A percentile compares a stretch with the other conserved stretches of the same genome.
Evolutionary conservation across 2,329 filamentous ascomycete genomes (phyloP).

Genomic region (Apiospora pterosperma): DNA sequence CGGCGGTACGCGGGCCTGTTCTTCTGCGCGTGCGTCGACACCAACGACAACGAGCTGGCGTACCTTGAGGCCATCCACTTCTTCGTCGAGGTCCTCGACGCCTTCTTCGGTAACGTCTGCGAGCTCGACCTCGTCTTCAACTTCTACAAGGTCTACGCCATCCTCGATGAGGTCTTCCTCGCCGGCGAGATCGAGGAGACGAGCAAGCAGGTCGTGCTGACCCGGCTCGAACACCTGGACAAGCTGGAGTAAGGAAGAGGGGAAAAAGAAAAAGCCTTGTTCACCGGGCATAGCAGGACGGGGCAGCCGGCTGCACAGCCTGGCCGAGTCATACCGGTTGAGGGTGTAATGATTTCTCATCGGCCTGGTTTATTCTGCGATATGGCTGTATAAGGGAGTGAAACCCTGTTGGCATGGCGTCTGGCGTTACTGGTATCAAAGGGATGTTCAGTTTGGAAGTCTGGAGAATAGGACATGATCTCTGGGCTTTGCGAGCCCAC

Average conservation of each 20-base stretch:
- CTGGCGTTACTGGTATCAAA: neutral
- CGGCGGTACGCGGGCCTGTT: slow-evolving; percentile 95
- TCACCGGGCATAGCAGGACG: neutral
- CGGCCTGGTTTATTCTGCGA: neutral
- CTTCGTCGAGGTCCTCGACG: slow-evolving; percentile 97
- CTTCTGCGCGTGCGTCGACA: slow-evolving; percentile 99
- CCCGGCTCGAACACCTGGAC: slow-evolving; percentile 89
- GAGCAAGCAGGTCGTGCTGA: slow-evolving; percentile 95
- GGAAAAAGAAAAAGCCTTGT: neutral
- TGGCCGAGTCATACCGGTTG: neutral
- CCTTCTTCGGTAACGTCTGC: slow-evolving; percentile 98
- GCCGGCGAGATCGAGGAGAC: slow-evolving; percentile 99
- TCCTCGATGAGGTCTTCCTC: slow-evolving; percentile 95
- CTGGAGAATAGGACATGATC: neutral
- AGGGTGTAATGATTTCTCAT: neutral
- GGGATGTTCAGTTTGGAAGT: neutral
- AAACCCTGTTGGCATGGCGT: neutral
- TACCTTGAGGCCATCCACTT: slow-evolving; percentile 98
- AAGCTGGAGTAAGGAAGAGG: slow-evolving; percentile 74
- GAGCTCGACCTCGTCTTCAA: slow-evolving; percentile 89
- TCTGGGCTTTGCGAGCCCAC: neutral
- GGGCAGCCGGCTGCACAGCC: neutral
- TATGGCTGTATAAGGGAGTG: neutral
- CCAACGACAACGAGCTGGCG: slow-evolving; percentile 96
- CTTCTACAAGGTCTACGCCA: slow-evolving; percentile 90